Evolutionary conservation across 108 stramenopile species (phyloP), one percentile per base, ranked within the genome.

Genomic region (Schizochytrium sp.): DNA sequence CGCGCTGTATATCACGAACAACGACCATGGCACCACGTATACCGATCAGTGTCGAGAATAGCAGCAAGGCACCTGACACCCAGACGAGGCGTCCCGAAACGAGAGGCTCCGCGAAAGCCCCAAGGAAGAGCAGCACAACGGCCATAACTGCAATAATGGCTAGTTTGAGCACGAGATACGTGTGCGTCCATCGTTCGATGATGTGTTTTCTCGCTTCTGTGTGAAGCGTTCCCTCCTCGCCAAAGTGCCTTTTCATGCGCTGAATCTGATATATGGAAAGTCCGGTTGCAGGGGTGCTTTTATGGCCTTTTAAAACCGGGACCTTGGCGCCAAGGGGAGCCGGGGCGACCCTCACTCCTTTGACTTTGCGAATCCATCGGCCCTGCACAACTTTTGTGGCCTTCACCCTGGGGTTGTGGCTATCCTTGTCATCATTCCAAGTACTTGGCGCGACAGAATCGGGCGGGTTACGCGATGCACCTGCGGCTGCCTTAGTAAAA

Each of bases 151-250:
- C 51, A 28, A 83, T 47, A 53, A 53, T 53, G 23, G 48, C 45
- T 2, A 83, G 76, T 18, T 53, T 47, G 25, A 53, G n/a, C n/a
- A 83, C 48, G 28, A 83, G 76, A 23, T 53, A 4, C 51, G 45
- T 83, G 76, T 83, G 76, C 51, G 76, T 83, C 76, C 76, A 83
- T 83, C 76, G 12, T 28, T 83, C 76, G 18, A 83, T 53, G 5
- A 83, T 53, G 23, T 83, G 76, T 23, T 83, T 83, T 8, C 76
- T 10, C 51, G 51, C 45, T 83, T 83, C 51, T 12, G 45, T 83
- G 19, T 28, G 76, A 12, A 53, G 45, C 12, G 76, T 83, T 18
- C 25, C 51, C 14, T 53, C 23, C n/a, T 83, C 43, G 4, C 48
- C 76, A 53, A 83, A 83, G 18, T 69, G 63, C 41, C 63, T 69